phyloP scores from a whole-genome alignment of 805 yeast genomes.

The Nakazawaea siamensis region DNA sequence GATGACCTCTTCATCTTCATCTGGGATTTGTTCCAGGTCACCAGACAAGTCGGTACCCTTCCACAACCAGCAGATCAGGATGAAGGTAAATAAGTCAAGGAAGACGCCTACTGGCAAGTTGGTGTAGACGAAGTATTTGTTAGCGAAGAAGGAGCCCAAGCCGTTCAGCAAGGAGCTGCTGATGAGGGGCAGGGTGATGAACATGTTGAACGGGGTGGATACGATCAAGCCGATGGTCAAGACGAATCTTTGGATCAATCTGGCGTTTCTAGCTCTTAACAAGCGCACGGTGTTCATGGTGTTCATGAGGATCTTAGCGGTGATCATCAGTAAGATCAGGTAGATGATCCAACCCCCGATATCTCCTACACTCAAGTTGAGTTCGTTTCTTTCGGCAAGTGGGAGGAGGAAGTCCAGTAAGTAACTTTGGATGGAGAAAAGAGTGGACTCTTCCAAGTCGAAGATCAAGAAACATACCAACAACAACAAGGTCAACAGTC shows the following conservation, averaged over 20 bases:
- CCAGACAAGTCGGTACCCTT: slow-evolving; percentile 3
- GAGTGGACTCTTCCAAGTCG: slow-evolving; percentile 20
- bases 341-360: slow-evolving; percentile 18
- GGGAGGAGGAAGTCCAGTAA: slow-evolving; percentile 7
- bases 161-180: not conserved
- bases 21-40: not conserved
- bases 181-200: slow-evolving; percentile 6
- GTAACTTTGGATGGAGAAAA: slow-evolving; percentile 20
- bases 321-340: slow-evolving; percentile 13
- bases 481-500: slow-evolving; percentile 14
- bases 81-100: slow-evolving; percentile 3
- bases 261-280: slow-evolving; percentile 9
- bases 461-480: slow-evolving; percentile 20
- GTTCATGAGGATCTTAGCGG: slow-evolving; percentile 7
- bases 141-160: slow-evolving; percentile 1
- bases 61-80: slow-evolving; percentile 7
- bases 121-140: slow-evolving; percentile 3
- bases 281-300: slow-evolving; percentile 15
- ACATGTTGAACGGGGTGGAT: slow-evolving; percentile 6
- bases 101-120: slow-evolving; percentile 3
- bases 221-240: slow-evolving; percentile 1
- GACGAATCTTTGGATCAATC: slow-evolving; percentile 7
- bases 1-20: slow-evolving; percentile 7
- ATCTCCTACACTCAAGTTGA: slow-evolving; percentile 14
- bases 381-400: slow-evolving; percentile 10